Percentiles rank a stretch among this genome's conserved stretches.
These are phyloP conservation scores for Scytalidium lignicola DNA, from an alignment of 2,329 filamentous ascomycete genomes.

Conservation along the genomic window DNA sequence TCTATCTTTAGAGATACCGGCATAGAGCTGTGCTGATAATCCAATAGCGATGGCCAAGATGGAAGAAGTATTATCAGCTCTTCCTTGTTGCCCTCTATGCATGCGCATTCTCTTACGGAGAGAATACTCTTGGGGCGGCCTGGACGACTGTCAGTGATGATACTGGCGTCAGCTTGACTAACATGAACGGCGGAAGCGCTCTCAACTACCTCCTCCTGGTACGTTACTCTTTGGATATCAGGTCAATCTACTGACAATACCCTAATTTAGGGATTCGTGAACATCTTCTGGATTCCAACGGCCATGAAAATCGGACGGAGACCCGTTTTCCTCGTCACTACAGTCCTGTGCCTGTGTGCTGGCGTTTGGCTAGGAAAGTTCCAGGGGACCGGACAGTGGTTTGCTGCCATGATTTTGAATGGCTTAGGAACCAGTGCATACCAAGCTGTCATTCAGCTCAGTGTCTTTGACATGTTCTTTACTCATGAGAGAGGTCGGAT, in stretches of 20 bases:
- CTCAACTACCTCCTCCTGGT: slow-evolving; percentile 34
- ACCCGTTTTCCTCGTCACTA: slow-evolving; percentile 31
- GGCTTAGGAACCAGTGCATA: slow-evolving; percentile 32
- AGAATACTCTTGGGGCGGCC: slow-evolving; percentile 36
- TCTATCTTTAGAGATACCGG: background rate
- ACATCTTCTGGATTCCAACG: slow-evolving; percentile 31
- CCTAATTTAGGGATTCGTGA: slow-evolving; percentile 28
- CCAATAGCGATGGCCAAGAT: slow-evolving; percentile 3
- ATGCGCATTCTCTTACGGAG: slow-evolving; percentile 35
- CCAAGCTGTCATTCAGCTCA: slow-evolving; percentile 25
- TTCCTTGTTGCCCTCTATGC: slow-evolving; percentile 35
- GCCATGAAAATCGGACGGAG: slow-evolving; percentile 30
- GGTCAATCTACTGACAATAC: background rate
- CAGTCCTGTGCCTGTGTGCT: slow-evolving; percentile 25
- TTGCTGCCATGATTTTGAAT: slow-evolving; percentile 25
- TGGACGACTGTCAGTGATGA: slow-evolving; percentile 36
- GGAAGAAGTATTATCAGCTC: slow-evolving; percentile 35
- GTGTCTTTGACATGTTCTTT: slow-evolving; percentile 36
- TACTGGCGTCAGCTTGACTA: slow-evolving; percentile 31
- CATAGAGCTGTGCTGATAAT: slow-evolving; percentile 15
- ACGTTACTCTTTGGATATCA: background rate
- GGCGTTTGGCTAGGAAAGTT: slow-evolving; percentile 29
- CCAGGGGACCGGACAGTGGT: slow-evolving; percentile 26
- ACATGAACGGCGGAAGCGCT: slow-evolving; percentile 36
- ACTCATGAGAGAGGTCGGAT: slow-evolving; percentile 32